Conservation (phyloP, 306 rosid species). For the Spatholobus suberectus region DNA sequence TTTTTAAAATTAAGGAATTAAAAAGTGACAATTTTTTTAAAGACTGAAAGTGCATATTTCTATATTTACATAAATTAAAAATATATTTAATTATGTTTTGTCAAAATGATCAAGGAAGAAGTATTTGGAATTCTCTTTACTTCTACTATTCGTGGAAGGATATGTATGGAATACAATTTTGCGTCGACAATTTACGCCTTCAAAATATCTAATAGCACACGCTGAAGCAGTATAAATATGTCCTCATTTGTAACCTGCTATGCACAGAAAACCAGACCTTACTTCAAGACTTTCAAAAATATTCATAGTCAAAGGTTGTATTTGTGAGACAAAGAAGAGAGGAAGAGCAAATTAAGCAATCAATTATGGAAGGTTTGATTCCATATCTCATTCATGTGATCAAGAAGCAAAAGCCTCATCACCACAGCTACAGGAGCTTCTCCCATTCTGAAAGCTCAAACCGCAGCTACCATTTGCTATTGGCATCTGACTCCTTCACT, state of each 20-base stretch:
- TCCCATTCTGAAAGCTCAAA: conserved; percentile 63
- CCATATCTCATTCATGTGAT: conserved; percentile 76
- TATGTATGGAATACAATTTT: conserved; percentile 23
- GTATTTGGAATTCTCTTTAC: neutral
- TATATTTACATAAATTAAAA: neutral
- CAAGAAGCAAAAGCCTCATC: conserved; percentile 64
- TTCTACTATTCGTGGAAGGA: neutral
- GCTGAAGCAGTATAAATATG: conserved; percentile 36
- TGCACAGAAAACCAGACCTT: neutral
- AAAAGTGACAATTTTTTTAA: too few species aligned
- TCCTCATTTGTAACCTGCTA: neutral
- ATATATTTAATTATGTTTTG: neutral
- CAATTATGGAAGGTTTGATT: conserved; percentile 80
- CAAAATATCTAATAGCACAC: neutral
- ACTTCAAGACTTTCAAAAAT: conserved; percentile 13
- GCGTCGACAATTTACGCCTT: neutral
- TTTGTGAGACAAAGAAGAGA: conserved; percentile 15
- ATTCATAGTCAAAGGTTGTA: conserved; percentile 21
- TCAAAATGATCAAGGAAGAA: neutral
- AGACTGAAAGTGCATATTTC: too few species aligned
- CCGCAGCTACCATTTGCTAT: conserved; percentile 74
- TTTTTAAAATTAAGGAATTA: too few species aligned
- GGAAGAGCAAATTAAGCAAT: neutral
- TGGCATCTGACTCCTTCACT: conserved; percentile 44
- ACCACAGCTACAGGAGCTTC: conserved; percentile 45